Percentiles rank a stretch among this genome's conserved stretches.
phyloP scores from a whole-genome alignment of 352 stramenopile genomes.

The Phytophthora chlamydospora region DNA sequence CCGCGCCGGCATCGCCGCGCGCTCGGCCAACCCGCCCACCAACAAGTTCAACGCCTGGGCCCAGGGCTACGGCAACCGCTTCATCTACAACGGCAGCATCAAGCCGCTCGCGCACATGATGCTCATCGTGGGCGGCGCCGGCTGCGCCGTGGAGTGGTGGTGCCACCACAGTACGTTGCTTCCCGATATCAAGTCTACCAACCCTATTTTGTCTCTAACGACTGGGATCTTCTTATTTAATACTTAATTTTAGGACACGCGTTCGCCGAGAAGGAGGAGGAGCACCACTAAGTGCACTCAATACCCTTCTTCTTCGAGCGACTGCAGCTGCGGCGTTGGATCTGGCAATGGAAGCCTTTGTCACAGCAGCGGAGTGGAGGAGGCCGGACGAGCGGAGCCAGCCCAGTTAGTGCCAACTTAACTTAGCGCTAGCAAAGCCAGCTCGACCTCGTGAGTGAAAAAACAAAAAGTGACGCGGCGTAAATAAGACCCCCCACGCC shows the following conservation, averaged over 20 bases:
- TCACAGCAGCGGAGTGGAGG: constrained; percentile 12
- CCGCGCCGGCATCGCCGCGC: constrained; percentile 71
- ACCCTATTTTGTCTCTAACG: constrained; percentile 4
- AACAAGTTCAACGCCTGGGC: constrained; percentile 73
- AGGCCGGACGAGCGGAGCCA: constrained; percentile 15
- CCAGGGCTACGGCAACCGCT: constrained; percentile 75
- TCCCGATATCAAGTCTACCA: constrained; percentile 10
- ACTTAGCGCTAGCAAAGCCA: constrained; percentile 9
- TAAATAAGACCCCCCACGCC: constrained; percentile 25
- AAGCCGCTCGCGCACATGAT: constrained; percentile 83
- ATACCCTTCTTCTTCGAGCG: constrained; percentile 11
- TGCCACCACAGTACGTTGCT: constrained; percentile 66
- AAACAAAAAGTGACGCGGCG: constrained; percentile 21
- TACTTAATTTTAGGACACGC: constrained; percentile 43
- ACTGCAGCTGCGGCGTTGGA: constrained; percentile 8
- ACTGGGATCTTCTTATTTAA: constrained; percentile 12
- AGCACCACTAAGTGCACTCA: constrained; percentile 58
- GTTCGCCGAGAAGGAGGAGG: constrained; percentile 53
- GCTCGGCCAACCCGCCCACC: constrained; percentile 52
- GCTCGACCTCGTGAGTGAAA: constrained; percentile 21
- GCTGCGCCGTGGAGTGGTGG: constrained; percentile 65
- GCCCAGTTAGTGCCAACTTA: constrained; percentile 4
- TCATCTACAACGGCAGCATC: constrained; percentile 78
- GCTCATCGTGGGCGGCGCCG: constrained; percentile 62
- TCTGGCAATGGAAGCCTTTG: background rate